Evolutionary conservation across 441 rosid species (phyloP), one percentile per base, ranked within the genome.

Genomic region (Croton laevigatus): DNA sequence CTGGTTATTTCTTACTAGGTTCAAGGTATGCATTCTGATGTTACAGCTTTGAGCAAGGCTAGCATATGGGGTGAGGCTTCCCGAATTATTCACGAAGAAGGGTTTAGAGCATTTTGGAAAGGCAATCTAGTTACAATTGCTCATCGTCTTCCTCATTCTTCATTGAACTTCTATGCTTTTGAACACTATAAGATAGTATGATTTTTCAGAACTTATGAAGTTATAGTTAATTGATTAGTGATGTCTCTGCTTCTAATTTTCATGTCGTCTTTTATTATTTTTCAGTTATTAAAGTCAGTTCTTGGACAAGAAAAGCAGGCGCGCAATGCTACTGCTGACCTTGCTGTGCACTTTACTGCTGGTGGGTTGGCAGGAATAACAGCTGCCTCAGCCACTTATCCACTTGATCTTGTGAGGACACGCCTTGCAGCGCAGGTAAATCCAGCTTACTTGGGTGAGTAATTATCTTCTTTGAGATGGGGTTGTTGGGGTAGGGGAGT

Each of bases 351-450:
- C 82, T 96, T 96, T 78, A 73, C 90, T 17, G 91, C 93, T 66
- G 98, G 99, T 58, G 97, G 99, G 53, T 76, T 96, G 87, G 88
- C 98, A 44, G 99, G 99, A 65, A 78, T 93, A 70, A 96, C 98
- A 44, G 97, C 99, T 73, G 98, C 97, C 63, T 81, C 95, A 42
- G 93, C 85, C 51, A 89, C 91, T 4, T 96, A 96, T 79, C 99
- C 99, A 4, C 77, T 96, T 68, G 99, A 96, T 88, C 99, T 96
- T 71, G 93, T 93, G 63, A 87, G 99, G 85, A 91, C 98, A 1
- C 94, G 99, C 51, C 94, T 96, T 62, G 89, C 98, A 70, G 96
- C 96, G 10, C 99, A 94, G 98, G 99, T 92, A 85, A 79, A 71
- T 70, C 66, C 61, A 66, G 44, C 59, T 57, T 20, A 48, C 68